These are phyloP conservation scores for Globisporangium irregulare DNA, from an alignment of 352 stramenopile species.

Conservation along the genomic window DNA sequence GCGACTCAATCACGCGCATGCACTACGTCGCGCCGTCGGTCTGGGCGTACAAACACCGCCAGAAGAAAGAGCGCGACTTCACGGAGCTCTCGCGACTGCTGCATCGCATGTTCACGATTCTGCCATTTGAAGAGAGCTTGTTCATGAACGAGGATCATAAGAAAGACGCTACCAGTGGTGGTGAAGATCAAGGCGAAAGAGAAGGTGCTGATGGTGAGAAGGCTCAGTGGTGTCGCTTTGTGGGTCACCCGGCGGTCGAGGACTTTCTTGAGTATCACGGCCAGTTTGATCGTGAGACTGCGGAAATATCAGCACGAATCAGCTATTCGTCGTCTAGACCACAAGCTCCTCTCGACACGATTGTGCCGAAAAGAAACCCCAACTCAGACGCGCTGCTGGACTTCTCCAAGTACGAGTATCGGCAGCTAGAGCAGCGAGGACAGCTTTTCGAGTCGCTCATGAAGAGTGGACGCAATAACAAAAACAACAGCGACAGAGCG, in stretches of 20 bases:
- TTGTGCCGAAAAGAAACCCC: background rate
- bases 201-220: no score
- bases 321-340: background rate
- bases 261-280: constrained; percentile 55
- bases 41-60: constrained; percentile 69
- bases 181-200: background rate
- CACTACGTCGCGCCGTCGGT: constrained; percentile 80
- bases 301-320: background rate
- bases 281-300: constrained; percentile 26
- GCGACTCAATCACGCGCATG: constrained; percentile 34
- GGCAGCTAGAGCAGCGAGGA: constrained; percentile 14
- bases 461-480: constrained; percentile 9
- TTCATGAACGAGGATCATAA: constrained; percentile 22
- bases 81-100: constrained; percentile 36
- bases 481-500: background rate
- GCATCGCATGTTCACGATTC: constrained; percentile 65
- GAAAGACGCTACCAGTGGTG: background rate
- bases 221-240: constrained; percentile 49
- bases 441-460: constrained; percentile 25
- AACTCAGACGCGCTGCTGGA: constrained; percentile 29
- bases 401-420: constrained; percentile 18
- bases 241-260: constrained; percentile 66
- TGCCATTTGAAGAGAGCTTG: constrained; percentile 64
- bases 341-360: no score
- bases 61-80: constrained; percentile 30